These are phyloP conservation scores for Botryotinia narcissicola DNA, from an alignment of 2,329 filamentous ascomycete genomes.

Conservation along the genomic window DNA sequence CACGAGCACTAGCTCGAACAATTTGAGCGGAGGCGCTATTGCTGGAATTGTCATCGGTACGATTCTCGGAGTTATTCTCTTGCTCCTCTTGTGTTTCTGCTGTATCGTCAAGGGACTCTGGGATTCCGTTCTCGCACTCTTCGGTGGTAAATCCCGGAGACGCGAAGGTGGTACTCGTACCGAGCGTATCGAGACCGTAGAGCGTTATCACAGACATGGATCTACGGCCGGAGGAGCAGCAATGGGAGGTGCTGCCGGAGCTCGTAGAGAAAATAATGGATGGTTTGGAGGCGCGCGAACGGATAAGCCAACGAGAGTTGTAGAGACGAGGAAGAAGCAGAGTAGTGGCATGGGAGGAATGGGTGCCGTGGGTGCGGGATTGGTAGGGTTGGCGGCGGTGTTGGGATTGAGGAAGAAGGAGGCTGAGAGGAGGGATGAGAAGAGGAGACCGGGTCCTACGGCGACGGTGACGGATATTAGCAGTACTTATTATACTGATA, in stretches of 20 bases:
- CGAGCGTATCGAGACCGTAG: slow-evolving; percentile 58
- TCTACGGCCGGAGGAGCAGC: slow-evolving; percentile 24
- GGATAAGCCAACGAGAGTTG: slow-evolving; percentile 44
- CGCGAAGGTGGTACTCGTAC: slow-evolving; percentile 39
- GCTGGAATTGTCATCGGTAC: slow-evolving; percentile 78
- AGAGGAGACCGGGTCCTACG: slow-evolving; percentile 22
- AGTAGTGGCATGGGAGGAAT: slow-evolving; percentile 52
- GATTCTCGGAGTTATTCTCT: slow-evolving; percentile 63
- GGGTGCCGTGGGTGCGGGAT: slow-evolving; percentile 43
- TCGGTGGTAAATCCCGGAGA: slow-evolving; percentile 52
- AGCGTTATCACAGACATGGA: slow-evolving; percentile 57
- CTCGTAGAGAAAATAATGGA: slow-evolving; percentile 43
- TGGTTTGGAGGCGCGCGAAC: slow-evolving; percentile 54
- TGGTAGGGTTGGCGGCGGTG: slow-evolving; percentile 35
- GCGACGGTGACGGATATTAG: slow-evolving; percentile 30
- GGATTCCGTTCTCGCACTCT: slow-evolving; percentile 56
- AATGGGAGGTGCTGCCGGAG: slow-evolving; percentile 25
- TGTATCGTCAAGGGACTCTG: slow-evolving; percentile 64
- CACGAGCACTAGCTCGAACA: slow-evolving; percentile 28
- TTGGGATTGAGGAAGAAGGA: slow-evolving; percentile 37
- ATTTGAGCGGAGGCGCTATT: slow-evolving; percentile 69
- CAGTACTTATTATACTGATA: slow-evolving; percentile 38
- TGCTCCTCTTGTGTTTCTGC: slow-evolving; percentile 72
- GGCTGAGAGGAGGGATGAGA: slow-evolving; percentile 29
- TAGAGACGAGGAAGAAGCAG: slow-evolving; percentile 50